phyloP scores from a whole-genome alignment of 345 rosid genomes.

The Brassica carinata region DNA sequence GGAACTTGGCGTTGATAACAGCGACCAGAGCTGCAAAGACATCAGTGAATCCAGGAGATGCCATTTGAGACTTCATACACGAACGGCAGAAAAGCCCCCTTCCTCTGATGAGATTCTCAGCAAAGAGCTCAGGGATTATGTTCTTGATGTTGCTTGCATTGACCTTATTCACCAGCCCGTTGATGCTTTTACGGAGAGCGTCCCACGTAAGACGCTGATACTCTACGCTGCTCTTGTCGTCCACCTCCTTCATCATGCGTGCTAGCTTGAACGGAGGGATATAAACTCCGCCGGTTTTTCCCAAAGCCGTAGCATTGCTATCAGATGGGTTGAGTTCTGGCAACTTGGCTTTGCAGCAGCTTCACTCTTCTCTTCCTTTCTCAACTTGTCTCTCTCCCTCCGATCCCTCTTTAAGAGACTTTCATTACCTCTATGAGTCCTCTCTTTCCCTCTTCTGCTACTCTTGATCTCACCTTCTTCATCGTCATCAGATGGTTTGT shows the following conservation, averaged over 20 bases:
- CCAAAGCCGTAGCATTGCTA: slow-evolving; percentile 44
- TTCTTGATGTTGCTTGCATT: slow-evolving; percentile 92
- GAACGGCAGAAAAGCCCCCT: slow-evolving; percentile 92
- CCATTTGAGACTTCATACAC: slow-evolving; percentile 96
- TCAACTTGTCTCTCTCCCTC: slow-evolving; percentile 39
- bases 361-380: slow-evolving; percentile 41
- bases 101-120: slow-evolving; percentile 86
- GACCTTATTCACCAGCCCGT: slow-evolving; percentile 87
- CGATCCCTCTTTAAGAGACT: slow-evolving; percentile 33
- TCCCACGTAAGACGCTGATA: slow-evolving; percentile 95
- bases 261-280: slow-evolving; percentile 91
- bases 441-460: no score
- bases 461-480: no score
- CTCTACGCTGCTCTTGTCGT: slow-evolving; percentile 81
- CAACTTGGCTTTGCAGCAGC: slow-evolving; percentile 47
- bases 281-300: slow-evolving; percentile 82
- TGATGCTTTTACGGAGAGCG: slow-evolving; percentile 93
- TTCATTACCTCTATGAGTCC: no score
- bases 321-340: slow-evolving; percentile 49
- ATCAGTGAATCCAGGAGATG: slow-evolving; percentile 88
- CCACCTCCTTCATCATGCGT: slow-evolving; percentile 81
- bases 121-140: slow-evolving; percentile 81
- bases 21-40: slow-evolving; percentile 88
- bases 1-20: slow-evolving; percentile 84
- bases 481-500: no score